These are phyloP conservation scores for Tulasnella sp. DNA, from an alignment of 768 basidiomycete species.

Conservation along the genomic window DNA sequence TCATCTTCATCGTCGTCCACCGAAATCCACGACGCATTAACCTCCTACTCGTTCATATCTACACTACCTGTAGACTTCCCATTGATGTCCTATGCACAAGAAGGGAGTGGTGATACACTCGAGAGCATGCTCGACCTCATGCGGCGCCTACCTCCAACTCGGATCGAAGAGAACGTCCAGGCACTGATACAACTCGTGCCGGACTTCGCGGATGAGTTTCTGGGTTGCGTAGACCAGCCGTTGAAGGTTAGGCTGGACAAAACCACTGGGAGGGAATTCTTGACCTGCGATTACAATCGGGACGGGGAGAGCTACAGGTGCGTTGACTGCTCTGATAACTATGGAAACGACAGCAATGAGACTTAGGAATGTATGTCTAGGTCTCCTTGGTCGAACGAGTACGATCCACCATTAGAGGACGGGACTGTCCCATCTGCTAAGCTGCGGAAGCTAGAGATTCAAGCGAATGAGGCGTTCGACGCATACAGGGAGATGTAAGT, in stretches of 20 bases:
- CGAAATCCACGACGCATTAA: not conserved
- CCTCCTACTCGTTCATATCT: not conserved
- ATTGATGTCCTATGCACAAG: constrained; percentile 3
- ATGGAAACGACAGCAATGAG: not conserved
- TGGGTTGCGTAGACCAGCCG: constrained; percentile 92
- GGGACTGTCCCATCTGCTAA: constrained; percentile 77
- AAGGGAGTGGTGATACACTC: constrained; percentile 44
- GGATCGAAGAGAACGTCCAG: constrained; percentile 77
- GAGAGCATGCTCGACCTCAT: constrained; percentile 94
- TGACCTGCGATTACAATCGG: constrained; percentile 87
- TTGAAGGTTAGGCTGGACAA: constrained; percentile 70
- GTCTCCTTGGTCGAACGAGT: constrained; percentile 98
- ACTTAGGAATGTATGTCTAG: constrained; percentile 32
- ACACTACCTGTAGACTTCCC: not conserved
- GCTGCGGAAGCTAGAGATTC: constrained; percentile 81
- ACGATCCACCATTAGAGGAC: constrained; percentile 80
- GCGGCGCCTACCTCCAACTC: constrained; percentile 86
- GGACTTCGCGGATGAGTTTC: constrained; percentile 88
- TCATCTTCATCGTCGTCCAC: too few species aligned
- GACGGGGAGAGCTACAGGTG: constrained; percentile 87
- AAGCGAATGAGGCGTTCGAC: constrained; percentile 94
- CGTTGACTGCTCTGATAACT: not conserved
- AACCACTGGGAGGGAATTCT: constrained; percentile 75
- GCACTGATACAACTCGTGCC: constrained; percentile 74
- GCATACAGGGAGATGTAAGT: constrained; percentile 89